Evolutionary conservation across 139 green algal species (phyloP), one percentile per base, ranked within the genome.

Genomic region (Auxenochlorella pyrenoidosa): DNA sequence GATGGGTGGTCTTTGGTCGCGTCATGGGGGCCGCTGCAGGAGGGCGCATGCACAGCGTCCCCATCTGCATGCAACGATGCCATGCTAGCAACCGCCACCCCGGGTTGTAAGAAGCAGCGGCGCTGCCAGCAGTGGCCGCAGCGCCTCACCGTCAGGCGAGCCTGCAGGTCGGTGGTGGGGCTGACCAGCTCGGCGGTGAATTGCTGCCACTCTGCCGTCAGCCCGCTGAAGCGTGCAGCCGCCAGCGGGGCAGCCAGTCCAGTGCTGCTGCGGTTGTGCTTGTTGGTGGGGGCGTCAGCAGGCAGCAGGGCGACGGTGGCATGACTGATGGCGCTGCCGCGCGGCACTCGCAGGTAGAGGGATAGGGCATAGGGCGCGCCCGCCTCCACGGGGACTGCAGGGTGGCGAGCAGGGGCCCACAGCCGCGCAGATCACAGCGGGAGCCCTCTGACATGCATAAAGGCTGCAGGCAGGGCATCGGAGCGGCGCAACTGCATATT

Each of bases 341-440:
- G 22, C 12, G 75, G 40, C n/a, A n/a, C 44, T 24, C 79, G 65
- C 26, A 76, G 19, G 84, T 87, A 89, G 38, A 89, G 41, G 36
- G 87, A 91, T 18, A 89, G 40, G 30, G 87, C 65, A 70, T 90
- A 90, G 70, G 54, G 66, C 13, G 65, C 28, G 5, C 71, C 84
- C 34, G 34, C 34, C 34, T 76, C 70, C 15, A 76, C 70, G 3
- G 70, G 1, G 41, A 30, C 38, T 84, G 34, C 63, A 71, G 63
- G 2, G 28, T 38, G 21, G 63, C 60, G 60, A 26, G 63, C 63
- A 36, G 63, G 63, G 63, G 54, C 8, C 47, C 8, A 6, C 47
- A 54, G 47, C 10, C 47, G 47, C 10, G 47, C 47, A 54, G 47
- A n/a, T 10, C 47, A 54, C 47, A 10, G 47, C 47, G 6, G 47